These are phyloP conservation scores for Aspergillus incahuasiensis DNA, from an alignment of 495 filamentous ascomycete species.

Conservation along the genomic window DNA sequence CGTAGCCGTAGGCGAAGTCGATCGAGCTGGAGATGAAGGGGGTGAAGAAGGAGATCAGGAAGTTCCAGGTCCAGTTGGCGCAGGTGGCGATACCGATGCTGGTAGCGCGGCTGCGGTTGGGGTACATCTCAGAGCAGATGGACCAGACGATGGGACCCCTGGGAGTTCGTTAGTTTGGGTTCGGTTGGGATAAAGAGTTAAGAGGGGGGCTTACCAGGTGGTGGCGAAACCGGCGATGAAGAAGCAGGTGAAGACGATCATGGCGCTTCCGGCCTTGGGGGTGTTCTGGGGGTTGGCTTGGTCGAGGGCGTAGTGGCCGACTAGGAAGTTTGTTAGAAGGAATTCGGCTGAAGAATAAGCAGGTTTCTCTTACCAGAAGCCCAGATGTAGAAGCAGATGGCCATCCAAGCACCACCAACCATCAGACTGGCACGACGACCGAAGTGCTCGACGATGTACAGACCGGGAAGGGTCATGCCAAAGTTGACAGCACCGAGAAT, in stretches of 20 bases:
- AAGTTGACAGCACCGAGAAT: conserved; percentile 75
- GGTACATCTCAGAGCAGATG: conserved; percentile 77
- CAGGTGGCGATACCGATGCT: conserved; percentile 75
- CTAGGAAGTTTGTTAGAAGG: conserved; percentile 8
- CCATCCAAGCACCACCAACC: conserved; percentile 63
- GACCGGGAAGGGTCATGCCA: conserved; percentile 62
- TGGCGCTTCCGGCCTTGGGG: conserved; percentile 59
- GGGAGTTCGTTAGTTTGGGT: conserved; percentile 46
- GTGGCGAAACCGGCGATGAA: conserved; percentile 58
- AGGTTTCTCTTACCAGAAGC: conserved; percentile 26
- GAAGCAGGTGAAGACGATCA: conserved; percentile 75
- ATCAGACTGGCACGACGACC: conserved; percentile 66
- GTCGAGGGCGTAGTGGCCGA: conserved; percentile 58
- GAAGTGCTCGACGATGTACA: conserved; percentile 67
- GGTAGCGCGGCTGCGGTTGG: conserved; percentile 66
- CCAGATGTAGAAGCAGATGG: conserved; percentile 69
- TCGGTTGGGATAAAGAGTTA: neutral
- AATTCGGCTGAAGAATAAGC: neutral
- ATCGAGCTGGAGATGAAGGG: conserved; percentile 68
- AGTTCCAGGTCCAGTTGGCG: conserved; percentile 89
- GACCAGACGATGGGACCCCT: conserved; percentile 79
- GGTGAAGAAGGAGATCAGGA: conserved; percentile 80
- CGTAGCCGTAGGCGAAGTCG: conserved; percentile 71
- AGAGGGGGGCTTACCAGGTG: conserved; percentile 38
- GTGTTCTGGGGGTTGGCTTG: conserved; percentile 44